Conservation (phyloP, 2,329 filamentous ascomycete species). For the Rhinocladiella similis region DNA sequence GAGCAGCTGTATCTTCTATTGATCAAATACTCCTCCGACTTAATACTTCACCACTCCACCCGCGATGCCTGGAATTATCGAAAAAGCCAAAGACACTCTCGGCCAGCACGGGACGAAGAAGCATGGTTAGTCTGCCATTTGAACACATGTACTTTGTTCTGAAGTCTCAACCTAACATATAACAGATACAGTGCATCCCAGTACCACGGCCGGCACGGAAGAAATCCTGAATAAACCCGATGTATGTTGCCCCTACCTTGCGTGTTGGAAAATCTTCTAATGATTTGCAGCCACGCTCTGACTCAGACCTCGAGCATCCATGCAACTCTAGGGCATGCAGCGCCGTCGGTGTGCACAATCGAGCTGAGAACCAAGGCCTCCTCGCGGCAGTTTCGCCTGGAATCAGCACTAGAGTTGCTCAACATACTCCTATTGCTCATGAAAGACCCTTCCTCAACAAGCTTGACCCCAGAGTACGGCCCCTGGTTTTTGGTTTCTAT, state of each 20-base stretch:
- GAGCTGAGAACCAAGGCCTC: too few species aligned
- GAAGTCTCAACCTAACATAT: background rate
- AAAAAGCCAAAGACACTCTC: background rate
- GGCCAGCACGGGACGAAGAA: background rate
- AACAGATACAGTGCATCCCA: background rate
- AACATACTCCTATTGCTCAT: background rate
- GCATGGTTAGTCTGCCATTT: background rate
- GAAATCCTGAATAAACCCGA: background rate
- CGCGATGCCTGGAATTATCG: background rate
- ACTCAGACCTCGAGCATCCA: background rate
- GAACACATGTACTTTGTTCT: background rate
- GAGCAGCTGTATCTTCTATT: background rate
- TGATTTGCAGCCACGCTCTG: background rate
- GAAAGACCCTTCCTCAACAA: background rate
- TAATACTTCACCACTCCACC: too few species aligned
- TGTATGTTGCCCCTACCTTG: background rate
- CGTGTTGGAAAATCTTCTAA: background rate
- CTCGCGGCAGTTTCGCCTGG: too few species aligned
- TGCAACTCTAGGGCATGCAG: too few species aligned
- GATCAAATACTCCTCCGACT: background rate
- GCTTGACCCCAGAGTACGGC: background rate
- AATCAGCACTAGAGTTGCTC: background rate
- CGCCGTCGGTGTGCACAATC: too few species aligned
- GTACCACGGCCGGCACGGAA: background rate
- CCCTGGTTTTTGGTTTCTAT: too few species aligned